Base-by-base conservation (phyloP, 2,329 filamentous ascomycete species). In the Colletotrichum sojae region DNA sequence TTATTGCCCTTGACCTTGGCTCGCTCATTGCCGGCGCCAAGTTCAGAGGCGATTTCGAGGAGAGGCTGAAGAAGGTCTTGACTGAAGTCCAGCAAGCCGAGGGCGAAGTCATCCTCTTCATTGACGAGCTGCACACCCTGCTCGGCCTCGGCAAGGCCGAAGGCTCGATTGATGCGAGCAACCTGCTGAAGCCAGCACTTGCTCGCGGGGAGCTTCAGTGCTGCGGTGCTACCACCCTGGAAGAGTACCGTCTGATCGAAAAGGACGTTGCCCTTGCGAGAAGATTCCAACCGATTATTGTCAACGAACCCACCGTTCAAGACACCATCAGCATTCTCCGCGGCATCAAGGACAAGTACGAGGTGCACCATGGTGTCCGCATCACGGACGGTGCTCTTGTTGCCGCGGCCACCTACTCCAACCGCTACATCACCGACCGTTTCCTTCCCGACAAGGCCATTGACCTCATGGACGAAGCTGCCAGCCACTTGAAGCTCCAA, bases 371-470 rank as follows among this genome's bases (percentile, higher is more conserved):
- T 76, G 95, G 96, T 81, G 95, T 98, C 0, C 88, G 95, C 62
- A 98, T 99, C 73, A 97, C 94, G 0, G 96, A 98, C 75, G 92
- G 92, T 2, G 94, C 96, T 6, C 83, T 98, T 12, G 95, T 99
- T 15, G 94, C 96, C 2, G 95, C 96, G 2, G 95, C 95, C 2
- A 93, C 94, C 0, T 93, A 97, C 77, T 96, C 93, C 71, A 98
- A 98, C 76, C 92, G 96, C 59, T 99, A 98, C 79, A 96, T 99
- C 73, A 98, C 95, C 15, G 95, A 98, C 77, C 91, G 96, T 2
- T 98, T 97, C 80, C 84, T 98, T 0, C 96, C 96, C 0, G 96
- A 99, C 81, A 98, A 98, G 79, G 96, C 96, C 3, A 98, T 99
- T 71, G 96, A 98, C 78, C 82, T 98, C 16, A 96, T 99, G 79